A percentile compares a stretch with the other conserved stretches of the same genome.
Evolutionary conservation across 2,329 filamentous ascomycete species (phyloP).

Genomic region (Fusarium foetens): DNA sequence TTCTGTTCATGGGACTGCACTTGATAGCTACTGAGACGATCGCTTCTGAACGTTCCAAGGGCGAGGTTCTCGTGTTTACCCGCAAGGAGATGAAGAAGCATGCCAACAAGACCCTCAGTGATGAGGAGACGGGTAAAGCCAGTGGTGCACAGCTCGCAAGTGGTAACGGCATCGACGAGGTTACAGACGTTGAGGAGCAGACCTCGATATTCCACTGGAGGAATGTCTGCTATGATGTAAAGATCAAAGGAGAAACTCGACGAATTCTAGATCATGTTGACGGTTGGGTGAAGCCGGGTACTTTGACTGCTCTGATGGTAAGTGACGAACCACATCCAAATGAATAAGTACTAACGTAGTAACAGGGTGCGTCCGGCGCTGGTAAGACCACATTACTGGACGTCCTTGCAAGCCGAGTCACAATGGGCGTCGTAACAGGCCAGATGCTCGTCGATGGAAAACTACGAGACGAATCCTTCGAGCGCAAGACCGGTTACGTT

Average conservation of each 20-base stretch:
- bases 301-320: conserved; percentile 77
- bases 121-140: conserved; percentile 13
- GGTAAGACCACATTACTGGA: conserved; percentile 90
- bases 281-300: conserved; percentile 79
- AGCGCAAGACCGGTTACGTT: conserved; percentile 87
- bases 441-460: conserved; percentile 74
- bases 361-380: conserved; percentile 79
- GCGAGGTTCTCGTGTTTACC: conserved; percentile 39
- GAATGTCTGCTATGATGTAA: conserved; percentile 77
- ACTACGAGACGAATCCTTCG: conserved; percentile 79
- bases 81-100: conserved; percentile 37
- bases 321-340: conserved; percentile 73
- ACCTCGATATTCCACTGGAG: conserved; percentile 72
- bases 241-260: conserved; percentile 70
- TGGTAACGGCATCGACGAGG: conserved; percentile 60
- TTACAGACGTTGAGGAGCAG: conserved; percentile 35
- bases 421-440: conserved; percentile 84
- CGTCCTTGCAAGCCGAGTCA: conserved; percentile 81
- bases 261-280: conserved; percentile 75
- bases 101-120: conserved; percentile 61
- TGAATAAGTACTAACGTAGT: conserved; percentile 84
- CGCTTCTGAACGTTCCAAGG: conserved; percentile 37
- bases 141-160: conserved; percentile 58
- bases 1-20: conserved; percentile 35
- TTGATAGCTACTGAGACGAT: conserved; percentile 33